Base-by-base conservation (phyloP, 202 grass and related monocot species). In the Elaeis oleifera region DNA sequence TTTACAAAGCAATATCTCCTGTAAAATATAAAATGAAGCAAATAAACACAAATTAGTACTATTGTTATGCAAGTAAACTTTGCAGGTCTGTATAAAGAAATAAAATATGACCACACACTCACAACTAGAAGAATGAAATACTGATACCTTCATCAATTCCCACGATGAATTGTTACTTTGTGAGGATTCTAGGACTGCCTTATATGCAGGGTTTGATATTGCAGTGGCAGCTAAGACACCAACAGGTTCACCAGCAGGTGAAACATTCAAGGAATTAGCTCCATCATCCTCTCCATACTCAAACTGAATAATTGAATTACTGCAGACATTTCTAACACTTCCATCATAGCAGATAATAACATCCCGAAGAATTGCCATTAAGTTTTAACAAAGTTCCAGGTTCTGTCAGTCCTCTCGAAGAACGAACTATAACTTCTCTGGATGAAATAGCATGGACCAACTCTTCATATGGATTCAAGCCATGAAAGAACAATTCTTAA, bases 101-200 rank as follows among this genome's bases (percentile, higher is more conserved):
- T 44, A 44, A 44, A 44, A 44, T 11, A 44, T 44, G 11, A 44
- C 36, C 23, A 26, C 11, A 54, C 21, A 8, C 54, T 5, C 3
- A 71, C 9, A 49, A 68, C 20, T 53, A 59, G 54, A 16, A 20
- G 50, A 39, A 23, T 5, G 29, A 16, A 68, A 24, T 11, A 5
- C 4, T 64, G 65, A 61, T 75, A 97, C 92, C 82, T 97, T 97
- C 92, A 97, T 97, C 13, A 67, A 69, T 56, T 86, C 92, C 92
- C 92, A 97, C 19, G 92, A 97, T 36, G 92, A 87, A 76, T 97
- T 92, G 78, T 92, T 97, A 71, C 84, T 91, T 58, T 84, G 87
- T 44, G 92, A 97, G 17, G 92, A 76, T 71, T 97, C 88, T 48
- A 97, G 67, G 14, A 97, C 92, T 62, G 88, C 88, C 58, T 75